These are phyloP conservation scores for Ambrosiella xylebori DNA, from an alignment of 2,329 filamentous ascomycete genomes.

Conservation along the genomic window DNA sequence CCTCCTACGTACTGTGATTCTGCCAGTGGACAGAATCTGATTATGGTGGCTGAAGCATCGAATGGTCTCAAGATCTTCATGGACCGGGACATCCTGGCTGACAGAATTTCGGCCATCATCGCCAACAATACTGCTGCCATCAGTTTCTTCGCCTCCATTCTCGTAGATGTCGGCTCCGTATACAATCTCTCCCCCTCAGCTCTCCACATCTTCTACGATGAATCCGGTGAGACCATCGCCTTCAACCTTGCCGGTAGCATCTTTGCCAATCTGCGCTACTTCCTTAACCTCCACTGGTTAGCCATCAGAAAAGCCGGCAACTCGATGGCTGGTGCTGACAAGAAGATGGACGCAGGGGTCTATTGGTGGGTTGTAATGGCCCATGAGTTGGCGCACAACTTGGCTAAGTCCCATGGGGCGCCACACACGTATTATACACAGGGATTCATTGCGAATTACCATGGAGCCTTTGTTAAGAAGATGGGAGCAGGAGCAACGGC, in stretches of 20 bases:
- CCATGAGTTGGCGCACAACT: slow-evolving; percentile 89
- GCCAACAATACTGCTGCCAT: slow-evolving; percentile 41
- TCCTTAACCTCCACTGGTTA: slow-evolving; percentile 55
- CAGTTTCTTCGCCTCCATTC: slow-evolving; percentile 49
- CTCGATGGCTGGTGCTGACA: neutral
- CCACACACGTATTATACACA: slow-evolving; percentile 77
- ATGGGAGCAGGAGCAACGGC: slow-evolving; percentile 18
- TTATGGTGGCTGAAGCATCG: slow-evolving; percentile 49
- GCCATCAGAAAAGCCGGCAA: slow-evolving; percentile 25
- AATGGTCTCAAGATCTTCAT: slow-evolving; percentile 62
- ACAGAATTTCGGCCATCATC: slow-evolving; percentile 35
- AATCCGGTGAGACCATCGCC: slow-evolving; percentile 63
- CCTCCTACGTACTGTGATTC: slow-evolving; percentile 76
- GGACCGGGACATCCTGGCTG: slow-evolving; percentile 31
- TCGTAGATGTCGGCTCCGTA: slow-evolving; percentile 51
- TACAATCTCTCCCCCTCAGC: slow-evolving; percentile 53
- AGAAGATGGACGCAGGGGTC: slow-evolving; percentile 42
- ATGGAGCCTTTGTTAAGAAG: slow-evolving; percentile 48
- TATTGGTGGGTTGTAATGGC: slow-evolving; percentile 96
- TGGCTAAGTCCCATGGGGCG: slow-evolving; percentile 60
- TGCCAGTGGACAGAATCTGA: slow-evolving; percentile 54
- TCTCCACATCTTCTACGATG: slow-evolving; percentile 78
- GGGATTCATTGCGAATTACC: slow-evolving; percentile 63
- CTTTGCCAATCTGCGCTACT: slow-evolving; percentile 89
- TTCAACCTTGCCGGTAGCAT: slow-evolving; percentile 80